Conservation (phyloP, 345 rosid genomes). For the Lepidium didymum region DNA sequence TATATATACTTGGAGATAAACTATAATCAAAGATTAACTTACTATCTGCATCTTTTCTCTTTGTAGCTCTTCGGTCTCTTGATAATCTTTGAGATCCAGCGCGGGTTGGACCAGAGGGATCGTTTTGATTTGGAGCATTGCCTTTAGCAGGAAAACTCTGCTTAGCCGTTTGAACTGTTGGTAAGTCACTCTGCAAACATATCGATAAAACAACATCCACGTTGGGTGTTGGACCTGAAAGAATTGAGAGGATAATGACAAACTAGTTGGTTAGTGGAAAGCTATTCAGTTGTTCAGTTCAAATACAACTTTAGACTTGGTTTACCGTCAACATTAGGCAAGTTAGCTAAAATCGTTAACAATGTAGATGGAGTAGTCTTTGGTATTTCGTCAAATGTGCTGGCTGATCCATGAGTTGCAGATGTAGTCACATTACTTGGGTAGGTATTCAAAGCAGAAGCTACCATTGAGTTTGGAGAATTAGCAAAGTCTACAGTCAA, state of each 20-base stretch:
- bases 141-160: constrained; percentile 34
- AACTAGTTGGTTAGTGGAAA: constrained; percentile 2
- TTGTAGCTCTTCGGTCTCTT: constrained; percentile 51
- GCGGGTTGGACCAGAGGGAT: constrained; percentile 60
- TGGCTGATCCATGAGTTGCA: constrained; percentile 37
- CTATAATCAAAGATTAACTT: constrained; percentile 5
- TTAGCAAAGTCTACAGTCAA: constrained; percentile 36
- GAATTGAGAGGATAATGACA: not conserved
- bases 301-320: not conserved
- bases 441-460: constrained; percentile 34
- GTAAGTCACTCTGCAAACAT: constrained; percentile 75
- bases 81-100: constrained; percentile 55
- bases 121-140: constrained; percentile 52
- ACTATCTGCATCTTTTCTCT: constrained; percentile 65
- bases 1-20: not conserved
- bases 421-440: constrained; percentile 33
- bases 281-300: not conserved
- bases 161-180: constrained; percentile 40
- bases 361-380: constrained; percentile 81
- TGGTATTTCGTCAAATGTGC: constrained; percentile 50
- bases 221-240: constrained; percentile 69
- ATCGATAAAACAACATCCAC: constrained; percentile 79
- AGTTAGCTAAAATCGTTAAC: constrained; percentile 58
- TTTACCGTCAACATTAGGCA: constrained; percentile 75
- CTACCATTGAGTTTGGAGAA: constrained; percentile 33